Conservation (phyloP, 306 rosid species). For the Mimosa pudica region DNA sequence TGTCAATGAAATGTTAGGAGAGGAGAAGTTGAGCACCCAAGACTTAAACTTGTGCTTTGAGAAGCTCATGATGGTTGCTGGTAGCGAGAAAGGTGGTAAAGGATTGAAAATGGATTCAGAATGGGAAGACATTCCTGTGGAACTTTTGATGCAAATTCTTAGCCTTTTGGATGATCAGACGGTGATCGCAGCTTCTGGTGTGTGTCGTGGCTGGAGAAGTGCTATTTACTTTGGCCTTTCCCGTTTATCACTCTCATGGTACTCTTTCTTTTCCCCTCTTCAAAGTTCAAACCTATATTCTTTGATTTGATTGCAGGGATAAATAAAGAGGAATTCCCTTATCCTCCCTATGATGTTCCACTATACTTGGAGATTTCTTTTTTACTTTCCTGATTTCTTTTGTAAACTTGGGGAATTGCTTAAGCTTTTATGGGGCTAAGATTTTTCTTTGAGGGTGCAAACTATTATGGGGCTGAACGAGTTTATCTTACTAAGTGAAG, state of each 20-base stretch:
- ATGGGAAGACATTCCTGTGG: conserved; percentile 97
- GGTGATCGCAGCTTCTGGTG: conserved; percentile 71
- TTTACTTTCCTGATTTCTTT: no score
- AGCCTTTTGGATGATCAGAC: conserved; percentile 77
- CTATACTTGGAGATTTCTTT: conserved; percentile 17
- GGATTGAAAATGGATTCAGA: conserved; percentile 58
- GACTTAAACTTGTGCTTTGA: conserved; percentile 82
- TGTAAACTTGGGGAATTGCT: no score
- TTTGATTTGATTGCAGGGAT: not conserved
- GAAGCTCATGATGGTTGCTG: conserved; percentile 74
- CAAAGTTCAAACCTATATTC: not conserved
- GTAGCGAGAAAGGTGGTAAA: conserved; percentile 32
- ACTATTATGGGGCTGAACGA: not conserved
- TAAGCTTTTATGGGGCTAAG: not conserved
- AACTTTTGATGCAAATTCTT: conserved; percentile 82
- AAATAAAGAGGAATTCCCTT: not conserved
- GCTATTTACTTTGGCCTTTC: conserved; percentile 71
- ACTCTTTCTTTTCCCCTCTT: conserved; percentile 9
- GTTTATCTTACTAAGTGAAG: not conserved
- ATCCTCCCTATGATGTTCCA: not conserved
- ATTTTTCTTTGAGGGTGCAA: conserved; percentile 13
- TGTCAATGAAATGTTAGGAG: conserved; percentile 59
- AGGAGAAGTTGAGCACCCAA: conserved; percentile 56
- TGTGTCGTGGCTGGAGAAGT: conserved; percentile 98
- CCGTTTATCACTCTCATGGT: conserved; percentile 91